phyloP scores from a whole-genome alignment of 2,329 filamentous ascomycete species.

The Capronia coronata region DNA sequence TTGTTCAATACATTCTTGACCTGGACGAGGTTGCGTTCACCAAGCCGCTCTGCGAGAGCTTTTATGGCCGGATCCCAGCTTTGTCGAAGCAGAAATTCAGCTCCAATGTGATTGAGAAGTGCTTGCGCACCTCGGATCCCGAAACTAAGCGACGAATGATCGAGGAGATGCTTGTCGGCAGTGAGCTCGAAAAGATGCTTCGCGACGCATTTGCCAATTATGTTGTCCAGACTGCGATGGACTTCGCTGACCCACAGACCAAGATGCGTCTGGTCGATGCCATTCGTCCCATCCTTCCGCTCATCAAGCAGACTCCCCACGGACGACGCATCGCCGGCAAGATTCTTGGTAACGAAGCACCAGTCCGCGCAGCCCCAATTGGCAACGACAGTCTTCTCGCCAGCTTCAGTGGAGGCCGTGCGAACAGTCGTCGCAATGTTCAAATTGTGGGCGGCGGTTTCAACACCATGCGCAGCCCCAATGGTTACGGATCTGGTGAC shows the following conservation, averaged over 20 bases:
- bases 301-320: slow-evolving; percentile 85
- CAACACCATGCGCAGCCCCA: slow-evolving; percentile 18
- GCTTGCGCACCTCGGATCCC: slow-evolving; percentile 72
- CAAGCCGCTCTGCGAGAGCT: slow-evolving; percentile 75
- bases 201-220: slow-evolving; percentile 96
- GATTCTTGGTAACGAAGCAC: slow-evolving; percentile 55
- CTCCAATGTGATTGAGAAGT: slow-evolving; percentile 98
- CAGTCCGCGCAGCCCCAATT: slow-evolving; percentile 36
- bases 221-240: slow-evolving; percentile 91
- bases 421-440: slow-evolving; percentile 27
- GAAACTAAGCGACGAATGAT: slow-evolving; percentile 74
- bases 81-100: slow-evolving; percentile 96
- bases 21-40: slow-evolving; percentile 83
- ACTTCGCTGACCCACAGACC: slow-evolving; percentile 68
- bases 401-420: slow-evolving; percentile 30
- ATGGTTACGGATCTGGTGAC: slow-evolving; percentile 11
- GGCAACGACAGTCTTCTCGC: slow-evolving; percentile 37
- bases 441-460: slow-evolving; percentile 29
- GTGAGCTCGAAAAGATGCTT: slow-evolving; percentile 79
- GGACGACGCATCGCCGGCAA: slow-evolving; percentile 90
- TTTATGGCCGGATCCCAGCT: slow-evolving; percentile 64
- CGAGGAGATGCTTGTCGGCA: slow-evolving; percentile 66
- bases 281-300: slow-evolving; percentile 76
- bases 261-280: slow-evolving; percentile 72
- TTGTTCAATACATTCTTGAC: slow-evolving; percentile 97